phyloP scores from a whole-genome alignment of 768 basidiomycete genomes.

The Calocybe gangraenosa region DNA sequence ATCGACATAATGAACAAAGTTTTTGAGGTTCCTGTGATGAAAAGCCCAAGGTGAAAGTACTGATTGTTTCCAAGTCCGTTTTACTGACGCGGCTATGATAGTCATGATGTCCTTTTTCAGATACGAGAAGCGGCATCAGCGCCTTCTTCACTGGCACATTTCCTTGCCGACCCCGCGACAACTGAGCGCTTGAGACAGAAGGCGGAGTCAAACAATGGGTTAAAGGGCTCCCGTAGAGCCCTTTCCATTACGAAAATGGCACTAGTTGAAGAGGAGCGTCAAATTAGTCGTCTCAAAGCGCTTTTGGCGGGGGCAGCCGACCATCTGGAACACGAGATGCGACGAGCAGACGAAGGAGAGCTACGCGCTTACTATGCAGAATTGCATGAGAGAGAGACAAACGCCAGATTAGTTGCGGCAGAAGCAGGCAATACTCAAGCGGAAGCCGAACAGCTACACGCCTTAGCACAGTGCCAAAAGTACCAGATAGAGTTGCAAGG shows the following conservation, averaged over 20 bases:
- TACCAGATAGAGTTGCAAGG: constrained; percentile 44
- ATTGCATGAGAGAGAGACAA: constrained; percentile 37
- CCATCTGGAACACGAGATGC: constrained; percentile 52
- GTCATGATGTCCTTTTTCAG: constrained; percentile 30
- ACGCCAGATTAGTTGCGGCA: constrained; percentile 30
- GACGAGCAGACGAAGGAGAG: constrained; percentile 48
- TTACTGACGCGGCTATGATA: constrained; percentile 2
- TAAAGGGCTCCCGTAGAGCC: constrained; percentile 31
- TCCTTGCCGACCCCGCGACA: constrained; percentile 41
- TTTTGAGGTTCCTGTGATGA: constrained; percentile 4
- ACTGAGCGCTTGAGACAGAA: constrained; percentile 29
- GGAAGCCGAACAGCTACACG: constrained; percentile 21
- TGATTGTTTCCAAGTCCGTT: not conserved
- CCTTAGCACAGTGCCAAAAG: constrained; percentile 38
- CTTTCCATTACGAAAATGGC: constrained; percentile 37
- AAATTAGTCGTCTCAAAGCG: constrained; percentile 50
- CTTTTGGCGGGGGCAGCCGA: constrained; percentile 48
- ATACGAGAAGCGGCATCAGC: constrained; percentile 41
- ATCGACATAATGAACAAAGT: not conserved
- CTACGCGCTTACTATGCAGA: constrained; percentile 51
- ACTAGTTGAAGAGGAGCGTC: constrained; percentile 50
- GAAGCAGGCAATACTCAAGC: constrained; percentile 39
- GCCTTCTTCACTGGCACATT: constrained; percentile 39
- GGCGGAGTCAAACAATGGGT: not conserved
- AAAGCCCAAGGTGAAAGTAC: constrained; percentile 9